phyloP scores from a whole-genome alignment of 2,329 filamentous ascomycete species.

The Dactylella cylindrospora region DNA sequence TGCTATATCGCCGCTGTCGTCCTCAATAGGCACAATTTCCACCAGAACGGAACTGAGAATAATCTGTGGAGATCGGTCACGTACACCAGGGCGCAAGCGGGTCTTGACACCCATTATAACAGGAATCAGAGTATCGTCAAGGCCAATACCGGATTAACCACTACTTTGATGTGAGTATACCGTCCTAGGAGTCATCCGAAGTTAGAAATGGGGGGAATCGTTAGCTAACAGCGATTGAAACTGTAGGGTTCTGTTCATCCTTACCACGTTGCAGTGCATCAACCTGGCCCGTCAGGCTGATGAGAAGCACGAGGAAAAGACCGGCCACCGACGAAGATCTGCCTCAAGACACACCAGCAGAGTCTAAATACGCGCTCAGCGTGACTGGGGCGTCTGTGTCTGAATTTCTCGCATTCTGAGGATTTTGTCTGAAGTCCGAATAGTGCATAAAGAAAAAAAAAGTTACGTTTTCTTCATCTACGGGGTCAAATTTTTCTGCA shows the following conservation, averaged over 20 bases:
- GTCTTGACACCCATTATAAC: constrained; percentile 15
- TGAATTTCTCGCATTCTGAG: no score
- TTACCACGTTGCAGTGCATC: constrained; percentile 40
- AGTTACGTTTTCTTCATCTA: no score
- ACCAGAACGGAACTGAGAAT: constrained; percentile 25
- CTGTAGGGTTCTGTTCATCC: constrained; percentile 32
- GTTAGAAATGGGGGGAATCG: no score
- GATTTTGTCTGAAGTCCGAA: no score
- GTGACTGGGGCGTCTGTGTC: no score
- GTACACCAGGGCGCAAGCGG: constrained; percentile 1
- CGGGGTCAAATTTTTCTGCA: no score
- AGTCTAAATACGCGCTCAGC: no score
- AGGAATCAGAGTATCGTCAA: constrained; percentile 32
- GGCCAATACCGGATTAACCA: constrained; percentile 26
- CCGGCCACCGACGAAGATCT: constrained; percentile 23
- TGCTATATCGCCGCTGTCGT: constrained; percentile 36
- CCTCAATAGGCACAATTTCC: constrained; percentile 40
- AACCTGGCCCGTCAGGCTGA: constrained; percentile 30
- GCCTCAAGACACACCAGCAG: background rate
- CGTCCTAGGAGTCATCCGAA: no score
- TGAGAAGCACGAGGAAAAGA: constrained; percentile 43
- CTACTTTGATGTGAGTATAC: constrained; percentile 25
- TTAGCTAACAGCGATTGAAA: no score
- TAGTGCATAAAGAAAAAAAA: no score
- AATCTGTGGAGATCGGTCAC: constrained; percentile 23